Conservation (phyloP, 2,329 filamentous ascomycete genomes). For the Nothomitra cinnamomea region DNA sequence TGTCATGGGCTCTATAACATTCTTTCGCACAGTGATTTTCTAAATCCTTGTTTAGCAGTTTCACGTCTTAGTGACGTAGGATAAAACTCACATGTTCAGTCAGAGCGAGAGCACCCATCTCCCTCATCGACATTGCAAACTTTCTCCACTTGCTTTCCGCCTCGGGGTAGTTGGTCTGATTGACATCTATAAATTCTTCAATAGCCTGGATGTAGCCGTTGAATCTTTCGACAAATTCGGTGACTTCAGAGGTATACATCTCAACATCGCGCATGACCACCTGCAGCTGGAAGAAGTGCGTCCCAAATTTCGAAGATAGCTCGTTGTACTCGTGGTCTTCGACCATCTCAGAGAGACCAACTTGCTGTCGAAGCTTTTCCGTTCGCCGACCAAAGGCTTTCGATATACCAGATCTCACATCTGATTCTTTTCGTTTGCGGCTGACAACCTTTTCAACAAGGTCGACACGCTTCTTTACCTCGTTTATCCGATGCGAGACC, state of each 20-base stretch:
- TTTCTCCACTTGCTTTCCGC: slow-evolving; percentile 88
- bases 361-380: slow-evolving; percentile 63
- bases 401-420: slow-evolving; percentile 67
- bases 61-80: neutral
- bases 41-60: slow-evolving; percentile 13
- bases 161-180: slow-evolving; percentile 59
- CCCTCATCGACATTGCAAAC: slow-evolving; percentile 73
- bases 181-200: slow-evolving; percentile 58
- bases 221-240: slow-evolving; percentile 65
- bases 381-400: slow-evolving; percentile 82
- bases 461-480: slow-evolving; percentile 87
- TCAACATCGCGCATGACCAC: slow-evolving; percentile 90
- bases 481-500: slow-evolving; percentile 60
- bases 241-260: slow-evolving; percentile 69
- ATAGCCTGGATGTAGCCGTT: slow-evolving; percentile 66
- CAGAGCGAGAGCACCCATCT: slow-evolving; percentile 67
- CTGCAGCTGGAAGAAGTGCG: slow-evolving; percentile 83
- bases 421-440: slow-evolving; percentile 73
- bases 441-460: slow-evolving; percentile 79
- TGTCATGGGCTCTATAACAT: slow-evolving; percentile 73
- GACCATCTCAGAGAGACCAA: slow-evolving; percentile 44
- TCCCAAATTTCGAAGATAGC: slow-evolving; percentile 71
- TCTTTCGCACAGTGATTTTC: slow-evolving; percentile 52
- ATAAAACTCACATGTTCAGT: slow-evolving; percentile 57
- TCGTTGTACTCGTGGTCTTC: slow-evolving; percentile 72